Evolutionary conservation across 2,329 filamentous ascomycete genomes (phyloP).

Genomic region (Macrophomina phaseolina): DNA sequence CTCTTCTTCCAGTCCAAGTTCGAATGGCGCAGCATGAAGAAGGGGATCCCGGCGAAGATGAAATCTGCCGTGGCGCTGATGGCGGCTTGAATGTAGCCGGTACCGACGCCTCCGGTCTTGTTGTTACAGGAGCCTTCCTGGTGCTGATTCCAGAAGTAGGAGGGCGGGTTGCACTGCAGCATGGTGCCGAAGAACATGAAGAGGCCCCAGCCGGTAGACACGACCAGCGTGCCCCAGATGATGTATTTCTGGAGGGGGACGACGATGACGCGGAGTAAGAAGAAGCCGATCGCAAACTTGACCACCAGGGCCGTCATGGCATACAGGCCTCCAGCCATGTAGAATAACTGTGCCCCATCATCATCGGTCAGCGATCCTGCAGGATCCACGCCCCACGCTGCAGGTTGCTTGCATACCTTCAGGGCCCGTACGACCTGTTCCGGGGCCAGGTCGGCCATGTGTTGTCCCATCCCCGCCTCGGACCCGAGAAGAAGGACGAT

Average conservation of each 20-base stretch:
- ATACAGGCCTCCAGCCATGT: slow-evolving; percentile 62
- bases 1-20: slow-evolving; percentile 7
- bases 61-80: background rate
- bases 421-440: slow-evolving; percentile 38
- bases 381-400: background rate
- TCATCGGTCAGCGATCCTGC: slow-evolving; percentile 27
- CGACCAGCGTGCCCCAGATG: slow-evolving; percentile 42
- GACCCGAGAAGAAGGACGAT: slow-evolving; percentile 41
- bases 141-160: slow-evolving; percentile 54
- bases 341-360: slow-evolving; percentile 51
- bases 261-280: slow-evolving; percentile 59
- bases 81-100: slow-evolving; percentile 9
- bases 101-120: background rate
- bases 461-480: slow-evolving; percentile 44
- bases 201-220: slow-evolving; percentile 2
- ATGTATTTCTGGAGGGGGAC: slow-evolving; percentile 52
- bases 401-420: slow-evolving; percentile 31
- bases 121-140: background rate
- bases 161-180: slow-evolving; percentile 52
- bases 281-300: slow-evolving; percentile 59
- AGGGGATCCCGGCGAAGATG: slow-evolving; percentile 1
- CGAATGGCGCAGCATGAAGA: slow-evolving; percentile 17
- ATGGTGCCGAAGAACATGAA: slow-evolving; percentile 11
- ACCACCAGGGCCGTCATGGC: slow-evolving; percentile 54
- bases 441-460: slow-evolving; percentile 36